Evolutionary conservation across 1,139 yeast genomes (phyloP), one percentile per base, ranked within the genome.

Genomic region (Zygotorulaspora mrakii): DNA sequence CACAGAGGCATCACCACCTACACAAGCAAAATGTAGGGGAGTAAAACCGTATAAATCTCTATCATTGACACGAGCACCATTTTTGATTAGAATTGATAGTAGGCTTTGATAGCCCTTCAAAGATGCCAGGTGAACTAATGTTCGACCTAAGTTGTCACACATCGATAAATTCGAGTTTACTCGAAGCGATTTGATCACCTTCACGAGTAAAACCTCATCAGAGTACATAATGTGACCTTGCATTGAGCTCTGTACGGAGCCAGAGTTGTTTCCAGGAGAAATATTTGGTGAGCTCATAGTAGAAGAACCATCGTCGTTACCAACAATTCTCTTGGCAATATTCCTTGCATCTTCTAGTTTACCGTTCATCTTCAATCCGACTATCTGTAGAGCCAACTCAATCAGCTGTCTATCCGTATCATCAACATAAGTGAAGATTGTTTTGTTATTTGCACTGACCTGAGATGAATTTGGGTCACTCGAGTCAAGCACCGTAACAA

Each of bases 341-440:
- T 85, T 86, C 53, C 84, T 77, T 0, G 96, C 96, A 65, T 88
- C 96, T 58, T 89, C 96, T 44, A 88, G 69, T 55, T 82, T 84
- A 46, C 96, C 96, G 59, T 87, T 87, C 95, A 88, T 86, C 66
- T 88, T 88, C 64, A 87, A 71, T 2, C 96, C 97, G 22, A 89
- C 95, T 51, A 89, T 89, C 59, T 89, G 96, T 52, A 89, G 70
- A 0, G 97, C 96, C 50, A 89, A 69, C 62, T 89, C 96, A 59
- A 89, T 85, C 57, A 89, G 73, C 61, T 88, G 96, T 47, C 94
- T 74, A 64, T 88, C 96, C 10, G 95, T 84, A 60, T 89, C 96
- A 66, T 89, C 96, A 33, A 87, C 73, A 56, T 89, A 89, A 0
- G 96, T 88, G 62, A 89, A 89, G 1, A 85, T 70, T 56, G 66